Conservation (phyloP, 2,329 filamentous ascomycete species). For the Emmonsia crescens region DNA sequence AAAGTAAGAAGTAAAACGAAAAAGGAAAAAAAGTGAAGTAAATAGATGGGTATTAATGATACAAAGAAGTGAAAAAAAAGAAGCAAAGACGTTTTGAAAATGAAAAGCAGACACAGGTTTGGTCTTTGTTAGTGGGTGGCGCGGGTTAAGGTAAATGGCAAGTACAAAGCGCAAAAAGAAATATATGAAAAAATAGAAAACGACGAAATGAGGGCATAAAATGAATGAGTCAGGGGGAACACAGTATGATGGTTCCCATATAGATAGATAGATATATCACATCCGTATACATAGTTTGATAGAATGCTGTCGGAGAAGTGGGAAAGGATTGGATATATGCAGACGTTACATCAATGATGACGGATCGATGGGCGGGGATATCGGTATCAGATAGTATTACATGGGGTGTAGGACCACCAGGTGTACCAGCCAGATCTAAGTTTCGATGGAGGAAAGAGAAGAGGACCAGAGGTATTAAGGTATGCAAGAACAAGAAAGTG, state of each 20-base stretch:
- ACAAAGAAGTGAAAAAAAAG: background rate
- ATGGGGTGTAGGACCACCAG: background rate
- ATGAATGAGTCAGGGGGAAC: background rate
- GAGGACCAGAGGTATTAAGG: background rate
- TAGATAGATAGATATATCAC: background rate
- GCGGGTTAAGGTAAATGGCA: background rate
- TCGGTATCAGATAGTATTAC: background rate
- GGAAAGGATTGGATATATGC: background rate
- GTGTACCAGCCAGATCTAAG: background rate
- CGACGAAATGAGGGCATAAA: background rate
- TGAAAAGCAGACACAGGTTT: background rate
- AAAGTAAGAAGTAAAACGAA: background rate
- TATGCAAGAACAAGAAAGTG: background rate
- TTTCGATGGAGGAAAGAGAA: background rate
- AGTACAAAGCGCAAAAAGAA: background rate
- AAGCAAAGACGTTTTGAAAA: background rate
- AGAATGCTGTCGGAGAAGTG: background rate
- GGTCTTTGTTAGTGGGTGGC: background rate
- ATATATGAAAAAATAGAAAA: background rate
- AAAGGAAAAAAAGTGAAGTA: background rate
- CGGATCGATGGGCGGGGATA: background rate
- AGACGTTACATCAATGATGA: background rate
- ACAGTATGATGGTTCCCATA: background rate
- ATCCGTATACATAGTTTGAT: background rate
- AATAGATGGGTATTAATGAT: conserved; percentile 4